Base-by-base conservation (phyloP, 305 asterid species). In the Euphrasia arctica region DNA sequence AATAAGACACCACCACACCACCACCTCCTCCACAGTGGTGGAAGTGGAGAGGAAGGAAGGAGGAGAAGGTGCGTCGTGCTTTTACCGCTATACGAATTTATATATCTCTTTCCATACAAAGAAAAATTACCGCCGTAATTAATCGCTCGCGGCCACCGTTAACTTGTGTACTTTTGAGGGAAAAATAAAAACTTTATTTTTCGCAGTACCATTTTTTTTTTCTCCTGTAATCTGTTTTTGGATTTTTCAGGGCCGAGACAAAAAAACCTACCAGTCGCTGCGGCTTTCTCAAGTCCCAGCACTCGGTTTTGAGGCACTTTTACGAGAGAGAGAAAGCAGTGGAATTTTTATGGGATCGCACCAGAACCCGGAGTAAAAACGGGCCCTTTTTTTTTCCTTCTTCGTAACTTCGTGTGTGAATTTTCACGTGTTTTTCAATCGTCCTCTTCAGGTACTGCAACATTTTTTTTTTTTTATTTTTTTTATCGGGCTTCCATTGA, bases 181-280 rank as follows among this genome's bases (percentile, higher is more conserved):
- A 10, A 14, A 11, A 57, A 57, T 54, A 63, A 61, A 52, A 2
- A 2, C 31, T 36, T 36, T 1, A 0, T 36, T 36, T 36, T 36
- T 36, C 41, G 41, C 41, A 34, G 41, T 34, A 34, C 41, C 41
- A 34, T 36, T 36, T 52, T 18, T 6, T 6, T 49, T n/a, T 36
- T 74, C 60, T 58, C 64, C 52, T 72, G 71, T 45, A 52, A 22
- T 67, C 65, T 68, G 62, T 52, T 54, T 62, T 62, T 54, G 55
- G 75, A 68, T 68, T 79, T 69, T 65, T 54, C 77, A 74, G 74
- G 45, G 71, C 49, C 66, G 54, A 60, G 61, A 61, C 63, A 67
- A 75, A 80, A 72, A 36, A 75, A 70, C 75, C 77, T 75, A 79
- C 83, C 88, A 65, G 80, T 73, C 75, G 83, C 79, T 86, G 90